Evolutionary conservation across 495 filamentous ascomycete genomes (phyloP).

Genomic region (Podospora sp.): DNA sequence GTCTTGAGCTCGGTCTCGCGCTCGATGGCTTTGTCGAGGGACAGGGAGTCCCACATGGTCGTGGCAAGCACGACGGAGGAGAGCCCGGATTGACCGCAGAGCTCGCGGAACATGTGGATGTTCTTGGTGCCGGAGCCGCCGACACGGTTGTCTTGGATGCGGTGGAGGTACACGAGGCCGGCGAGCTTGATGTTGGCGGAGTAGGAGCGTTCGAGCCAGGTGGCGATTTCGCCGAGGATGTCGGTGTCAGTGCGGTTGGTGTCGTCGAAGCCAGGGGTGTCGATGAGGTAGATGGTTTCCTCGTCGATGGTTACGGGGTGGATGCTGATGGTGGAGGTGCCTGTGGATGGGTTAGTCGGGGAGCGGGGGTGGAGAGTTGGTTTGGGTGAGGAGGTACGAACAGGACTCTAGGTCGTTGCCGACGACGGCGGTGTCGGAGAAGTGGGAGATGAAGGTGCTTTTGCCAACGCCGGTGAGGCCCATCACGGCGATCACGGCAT

Average conservation of each 20-base stretch:
- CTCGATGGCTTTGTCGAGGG: constrained; percentile 2
- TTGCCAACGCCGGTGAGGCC: constrained; percentile 21
- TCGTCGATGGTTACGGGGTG: constrained; percentile 9
- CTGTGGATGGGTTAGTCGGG: background rate
- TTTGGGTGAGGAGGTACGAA: too few relatives aligned
- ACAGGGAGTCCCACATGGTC: constrained; percentile 45
- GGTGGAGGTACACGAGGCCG: constrained; percentile 51
- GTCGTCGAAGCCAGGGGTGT: constrained; percentile 50
- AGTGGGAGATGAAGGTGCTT: constrained; percentile 23
- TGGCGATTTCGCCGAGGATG: constrained; percentile 40
- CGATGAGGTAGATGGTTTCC: constrained; percentile 33
- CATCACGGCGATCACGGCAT: constrained; percentile 19
- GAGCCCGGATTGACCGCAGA: constrained; percentile 46
- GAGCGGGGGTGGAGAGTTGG: background rate
- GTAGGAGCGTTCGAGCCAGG: constrained; percentile 24
- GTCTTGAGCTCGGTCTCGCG: constrained; percentile 20
- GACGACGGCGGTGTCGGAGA: constrained; percentile 13
- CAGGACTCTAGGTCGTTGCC: constrained; percentile 22
- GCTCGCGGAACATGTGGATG: constrained; percentile 45
- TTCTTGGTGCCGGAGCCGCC: constrained; percentile 42
- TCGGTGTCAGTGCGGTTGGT: constrained; percentile 38
- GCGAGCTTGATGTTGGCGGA: constrained; percentile 14
- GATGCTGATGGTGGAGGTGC: constrained; percentile 14
- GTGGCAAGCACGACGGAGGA: constrained; percentile 46
- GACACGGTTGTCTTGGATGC: constrained; percentile 46